Base-by-base conservation (phyloP, 805 yeast genomes). In the Lachancea cidri region DNA sequence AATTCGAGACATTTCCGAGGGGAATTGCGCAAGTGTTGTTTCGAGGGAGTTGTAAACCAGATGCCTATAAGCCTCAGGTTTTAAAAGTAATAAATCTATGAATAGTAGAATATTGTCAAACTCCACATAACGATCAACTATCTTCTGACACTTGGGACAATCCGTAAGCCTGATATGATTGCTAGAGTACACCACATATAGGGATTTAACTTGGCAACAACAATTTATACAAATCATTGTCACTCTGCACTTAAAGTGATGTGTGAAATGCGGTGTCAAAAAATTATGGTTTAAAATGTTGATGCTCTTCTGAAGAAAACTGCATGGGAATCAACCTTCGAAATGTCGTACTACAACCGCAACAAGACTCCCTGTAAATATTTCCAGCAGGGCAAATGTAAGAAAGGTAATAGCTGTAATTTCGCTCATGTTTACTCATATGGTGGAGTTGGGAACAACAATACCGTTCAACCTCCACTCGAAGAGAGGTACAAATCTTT, bases 151-250 rank as follows among this genome's bases (percentile, higher is more conserved):
- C 20, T 65, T 59, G 2, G 76, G 65, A 55, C 98, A 93, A 24
- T 80, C 79, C 0, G 95, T 81, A 29, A 87, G 72, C 48, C 84
- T 79, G 36, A 91, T 86, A 53, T 87, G 88, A 35, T 81, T 79
- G 43, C 83, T 80, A 20, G 89, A 77, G 62, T 85, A 89, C 49
- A 70, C 72, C 17, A 82, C 80, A 65, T 76, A 91, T 29, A 89
- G 71, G 1, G 83, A 70, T 14, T 70, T 68, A 27, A 81, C 83
- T 3, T 81, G 77, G 30, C 72, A 65, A n/a, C 79, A 73, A 60
- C 98, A 93, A 59, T 88, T 94, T 17, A 89, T 82, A 62, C 98
- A 91, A 46, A 89, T 80, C 97, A 91, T 88, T 14, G 32, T n/a
- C 32, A 13, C 5, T 29, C 32, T 8, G 14, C 32, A 29, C 14